Conservation (phyloP, 2,329 filamentous ascomycete species). For the Chrysoporthe cubensis region DNA sequence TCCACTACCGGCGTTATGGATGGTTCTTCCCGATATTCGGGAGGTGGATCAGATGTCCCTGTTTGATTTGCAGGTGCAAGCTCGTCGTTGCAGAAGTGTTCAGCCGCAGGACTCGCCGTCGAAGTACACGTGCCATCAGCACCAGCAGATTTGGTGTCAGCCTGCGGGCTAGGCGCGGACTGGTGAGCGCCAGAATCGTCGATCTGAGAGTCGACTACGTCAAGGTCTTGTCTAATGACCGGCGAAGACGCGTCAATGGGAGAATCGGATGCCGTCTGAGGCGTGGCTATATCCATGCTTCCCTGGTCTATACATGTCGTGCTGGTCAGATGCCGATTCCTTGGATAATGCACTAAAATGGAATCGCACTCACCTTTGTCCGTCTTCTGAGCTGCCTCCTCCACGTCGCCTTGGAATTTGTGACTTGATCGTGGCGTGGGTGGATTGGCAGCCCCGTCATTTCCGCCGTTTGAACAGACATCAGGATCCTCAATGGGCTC, state of each 20-base stretch:
- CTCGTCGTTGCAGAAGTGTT: not conserved
- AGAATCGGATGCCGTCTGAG: not conserved
- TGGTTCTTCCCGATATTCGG: not conserved
- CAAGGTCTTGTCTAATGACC: not conserved
- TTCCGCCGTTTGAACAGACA: not conserved
- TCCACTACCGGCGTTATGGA: not conserved
- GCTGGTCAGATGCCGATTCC: not conserved
- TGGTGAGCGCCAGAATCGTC: not conserved
- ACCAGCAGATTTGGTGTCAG: not conserved
- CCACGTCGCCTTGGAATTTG: not conserved
- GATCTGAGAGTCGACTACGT: not conserved
- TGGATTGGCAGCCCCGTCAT: not conserved
- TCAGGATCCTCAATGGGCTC: too few relatives aligned
- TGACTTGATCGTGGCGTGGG: not conserved
- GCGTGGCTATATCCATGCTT: not conserved
- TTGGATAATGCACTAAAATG: too few relatives aligned
- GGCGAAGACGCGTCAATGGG: not conserved
- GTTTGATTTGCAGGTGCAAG: not conserved
- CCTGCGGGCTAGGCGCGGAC: not conserved
- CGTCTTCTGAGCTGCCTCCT: not conserved
- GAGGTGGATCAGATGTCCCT: not conserved
- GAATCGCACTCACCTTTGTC: not conserved
- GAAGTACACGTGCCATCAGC: too few relatives aligned
- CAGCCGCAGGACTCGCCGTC: not conserved
- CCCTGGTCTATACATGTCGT: not conserved